Evolutionary conservation across 306 rosid genomes (phyloP).

Genomic region (Gastrolobium villosum): DNA sequence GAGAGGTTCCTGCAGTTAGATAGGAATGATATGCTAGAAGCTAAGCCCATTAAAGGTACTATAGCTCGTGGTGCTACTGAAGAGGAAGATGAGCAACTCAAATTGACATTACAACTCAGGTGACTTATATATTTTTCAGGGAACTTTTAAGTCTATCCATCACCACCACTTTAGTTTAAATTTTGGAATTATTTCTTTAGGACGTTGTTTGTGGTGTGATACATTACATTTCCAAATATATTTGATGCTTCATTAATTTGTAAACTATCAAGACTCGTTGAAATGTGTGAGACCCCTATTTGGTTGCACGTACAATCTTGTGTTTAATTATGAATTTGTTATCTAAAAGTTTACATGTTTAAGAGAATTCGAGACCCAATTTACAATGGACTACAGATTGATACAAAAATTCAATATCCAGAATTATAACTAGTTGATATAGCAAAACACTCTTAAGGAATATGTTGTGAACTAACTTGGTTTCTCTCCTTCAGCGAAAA

Average conservation of each 20-base stretch:
- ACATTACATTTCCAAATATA: conserved; percentile 18
- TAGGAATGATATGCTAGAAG: conserved; percentile 79
- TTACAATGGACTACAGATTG: not conserved
- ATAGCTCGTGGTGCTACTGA: conserved; percentile 83
- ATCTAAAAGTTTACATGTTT: conserved; percentile 26
- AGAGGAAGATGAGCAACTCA: conserved; percentile 79
- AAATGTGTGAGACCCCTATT: conserved; percentile 19
- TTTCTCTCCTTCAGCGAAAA: conserved; percentile 72
- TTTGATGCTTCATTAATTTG: conserved; percentile 26
- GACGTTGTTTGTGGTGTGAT: conserved; percentile 7
- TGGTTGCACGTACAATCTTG: conserved; percentile 20
- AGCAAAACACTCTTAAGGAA: conserved; percentile 27
- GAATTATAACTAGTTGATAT: conserved; percentile 21
- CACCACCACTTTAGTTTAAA: conserved; percentile 11
- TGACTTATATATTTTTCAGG: conserved; percentile 47
- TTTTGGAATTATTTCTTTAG: conserved; percentile 23
- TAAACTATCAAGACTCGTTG: conserved; percentile 25
- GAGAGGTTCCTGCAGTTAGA: conserved; percentile 93
- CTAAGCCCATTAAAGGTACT: conserved; percentile 98
- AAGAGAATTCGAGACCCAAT: not conserved
- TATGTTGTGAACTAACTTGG: conserved; percentile 36
- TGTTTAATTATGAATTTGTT: not conserved
- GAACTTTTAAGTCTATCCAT: conserved; percentile 26
- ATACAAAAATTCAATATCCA: conserved; percentile 18
- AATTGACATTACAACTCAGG: conserved; percentile 82